Conservation (phyloP, 768 basidiomycete species). For the Fomitopsis pulvina region DNA sequence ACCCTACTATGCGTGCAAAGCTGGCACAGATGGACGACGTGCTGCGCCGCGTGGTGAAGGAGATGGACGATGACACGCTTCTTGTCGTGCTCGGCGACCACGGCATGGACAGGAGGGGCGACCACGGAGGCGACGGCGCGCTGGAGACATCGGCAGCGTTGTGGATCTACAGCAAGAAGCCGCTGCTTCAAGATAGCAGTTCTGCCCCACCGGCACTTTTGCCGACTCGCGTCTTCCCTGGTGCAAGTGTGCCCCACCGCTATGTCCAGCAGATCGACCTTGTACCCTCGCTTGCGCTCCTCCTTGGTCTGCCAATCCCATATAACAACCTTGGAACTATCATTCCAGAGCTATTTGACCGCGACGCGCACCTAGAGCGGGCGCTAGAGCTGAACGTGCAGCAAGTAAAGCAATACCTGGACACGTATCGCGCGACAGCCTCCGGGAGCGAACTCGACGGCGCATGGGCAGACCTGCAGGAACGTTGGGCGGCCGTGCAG, state of each 20-base stretch:
- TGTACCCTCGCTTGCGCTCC: slow-evolving; percentile 79
- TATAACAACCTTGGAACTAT: slow-evolving; percentile 91
- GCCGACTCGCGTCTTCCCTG: slow-evolving; percentile 55
- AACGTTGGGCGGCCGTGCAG: slow-evolving; percentile 31
- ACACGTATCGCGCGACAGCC: slow-evolving; percentile 63
- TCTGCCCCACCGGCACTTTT: slow-evolving; percentile 44
- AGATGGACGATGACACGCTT: slow-evolving; percentile 81
- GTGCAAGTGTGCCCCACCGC: slow-evolving; percentile 46
- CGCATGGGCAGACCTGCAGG: slow-evolving; percentile 48
- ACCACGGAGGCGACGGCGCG: slow-evolving; percentile 89
- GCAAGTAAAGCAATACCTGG: slow-evolving; percentile 74
- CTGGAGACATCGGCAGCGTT: slow-evolving; percentile 81
- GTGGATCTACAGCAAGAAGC: slow-evolving; percentile 89
- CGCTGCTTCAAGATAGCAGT: slow-evolving; percentile 30
- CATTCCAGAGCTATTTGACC: slow-evolving; percentile 88
- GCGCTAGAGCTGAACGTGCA: slow-evolving; percentile 66
- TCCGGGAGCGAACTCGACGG: slow-evolving; percentile 71
- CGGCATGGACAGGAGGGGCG: slow-evolving; percentile 92
- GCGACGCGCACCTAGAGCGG: slow-evolving; percentile 30
- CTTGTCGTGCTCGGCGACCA: slow-evolving; percentile 93
- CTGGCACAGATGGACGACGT: slow-evolving; percentile 84
- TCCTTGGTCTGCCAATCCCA: slow-evolving; percentile 90
- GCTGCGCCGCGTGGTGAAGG: slow-evolving; percentile 61
- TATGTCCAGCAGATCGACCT: slow-evolving; percentile 90
- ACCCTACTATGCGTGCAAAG: slow-evolving; percentile 80